Conservation (phyloP, 441 rosid species). For the Aquilaria agallochum region DNA sequence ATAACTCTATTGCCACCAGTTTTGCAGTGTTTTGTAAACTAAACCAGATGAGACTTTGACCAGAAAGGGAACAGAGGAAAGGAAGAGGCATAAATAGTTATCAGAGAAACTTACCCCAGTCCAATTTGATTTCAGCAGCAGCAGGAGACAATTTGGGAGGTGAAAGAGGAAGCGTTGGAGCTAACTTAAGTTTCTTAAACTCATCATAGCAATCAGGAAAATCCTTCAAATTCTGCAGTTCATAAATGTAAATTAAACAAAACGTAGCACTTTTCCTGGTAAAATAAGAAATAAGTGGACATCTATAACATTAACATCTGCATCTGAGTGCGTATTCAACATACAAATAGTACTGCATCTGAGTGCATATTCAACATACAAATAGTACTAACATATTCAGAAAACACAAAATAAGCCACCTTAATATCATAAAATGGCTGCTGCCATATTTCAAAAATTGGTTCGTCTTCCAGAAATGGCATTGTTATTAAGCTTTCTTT, state of each 20-base stretch:
- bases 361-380: background rate
- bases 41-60: background rate
- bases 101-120: constrained; percentile 61
- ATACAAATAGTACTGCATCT: background rate
- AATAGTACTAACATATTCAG: background rate
- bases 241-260: background rate
- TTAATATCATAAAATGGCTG: constrained; percentile 78
- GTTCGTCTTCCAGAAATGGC: constrained; percentile 26
- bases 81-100: background rate
- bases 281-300: too few relatives aligned
- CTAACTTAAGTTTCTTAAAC: constrained; percentile 48
- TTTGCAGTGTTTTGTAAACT: background rate
- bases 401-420: constrained; percentile 28
- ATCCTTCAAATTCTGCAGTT: constrained; percentile 41
- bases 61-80: background rate
- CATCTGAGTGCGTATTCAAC: too few relatives aligned
- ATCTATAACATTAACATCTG: too few relatives aligned
- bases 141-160: constrained; percentile 32
- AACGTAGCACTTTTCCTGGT: too few relatives aligned
- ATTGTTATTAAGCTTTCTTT: constrained; percentile 30
- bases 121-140: constrained; percentile 33
- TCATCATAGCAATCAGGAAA: constrained; percentile 58
- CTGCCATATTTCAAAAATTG: constrained; percentile 42
- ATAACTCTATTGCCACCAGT: constrained; percentile 18
- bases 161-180: constrained; percentile 38